Evolutionary conservation across 1,139 yeast genomes (phyloP).

Genomic region (Saccharomyces hybrid): DNA sequence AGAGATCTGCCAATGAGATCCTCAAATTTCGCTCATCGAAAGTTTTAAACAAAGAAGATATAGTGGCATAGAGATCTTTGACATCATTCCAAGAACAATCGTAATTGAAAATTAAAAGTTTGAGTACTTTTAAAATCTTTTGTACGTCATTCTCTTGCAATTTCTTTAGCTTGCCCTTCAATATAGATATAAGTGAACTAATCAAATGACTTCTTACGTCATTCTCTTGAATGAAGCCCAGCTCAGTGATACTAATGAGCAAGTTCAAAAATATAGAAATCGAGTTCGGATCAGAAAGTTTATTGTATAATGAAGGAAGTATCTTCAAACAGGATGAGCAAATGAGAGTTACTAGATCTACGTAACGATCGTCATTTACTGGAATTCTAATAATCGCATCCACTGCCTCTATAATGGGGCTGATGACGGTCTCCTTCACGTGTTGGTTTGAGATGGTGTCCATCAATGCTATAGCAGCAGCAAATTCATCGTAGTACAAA

Average conservation of each 20-base stretch:
- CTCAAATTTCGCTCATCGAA: slow-evolving; percentile 58
- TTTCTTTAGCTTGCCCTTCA: slow-evolving; percentile 54
- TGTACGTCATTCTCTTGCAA: slow-evolving; percentile 50
- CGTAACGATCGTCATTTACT: slow-evolving; percentile 39
- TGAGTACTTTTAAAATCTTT: slow-evolving; percentile 51
- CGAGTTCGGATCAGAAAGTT: slow-evolving; percentile 41
- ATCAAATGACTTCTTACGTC: slow-evolving; percentile 51
- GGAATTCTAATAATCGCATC: slow-evolving; percentile 39
- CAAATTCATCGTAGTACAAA: slow-evolving; percentile 48
- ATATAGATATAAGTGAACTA: slow-evolving; percentile 50
- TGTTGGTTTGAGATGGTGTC: slow-evolving; percentile 45
- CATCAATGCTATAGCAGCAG: slow-evolving; percentile 51
- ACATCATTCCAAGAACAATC: slow-evolving; percentile 50
- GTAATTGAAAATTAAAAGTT: slow-evolving; percentile 45
- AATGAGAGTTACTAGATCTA: slow-evolving; percentile 45
- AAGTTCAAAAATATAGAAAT: slow-evolving; percentile 48
- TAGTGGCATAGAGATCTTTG: slow-evolving; percentile 44
- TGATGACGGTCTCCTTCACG: slow-evolving; percentile 62
- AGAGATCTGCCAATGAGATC: slow-evolving; percentile 50
- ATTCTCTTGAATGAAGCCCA: slow-evolving; percentile 51
- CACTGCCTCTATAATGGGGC: slow-evolving; percentile 51
- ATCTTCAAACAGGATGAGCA: slow-evolving; percentile 49
- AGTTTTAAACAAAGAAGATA: slow-evolving; percentile 53
- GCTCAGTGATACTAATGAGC: slow-evolving; percentile 49
- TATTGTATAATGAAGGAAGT: slow-evolving; percentile 44